Percentiles rank a stretch among this genome's conserved stretches.
Conservation (phyloP, 345 rosid species). For the Sisymbrium irio region DNA sequence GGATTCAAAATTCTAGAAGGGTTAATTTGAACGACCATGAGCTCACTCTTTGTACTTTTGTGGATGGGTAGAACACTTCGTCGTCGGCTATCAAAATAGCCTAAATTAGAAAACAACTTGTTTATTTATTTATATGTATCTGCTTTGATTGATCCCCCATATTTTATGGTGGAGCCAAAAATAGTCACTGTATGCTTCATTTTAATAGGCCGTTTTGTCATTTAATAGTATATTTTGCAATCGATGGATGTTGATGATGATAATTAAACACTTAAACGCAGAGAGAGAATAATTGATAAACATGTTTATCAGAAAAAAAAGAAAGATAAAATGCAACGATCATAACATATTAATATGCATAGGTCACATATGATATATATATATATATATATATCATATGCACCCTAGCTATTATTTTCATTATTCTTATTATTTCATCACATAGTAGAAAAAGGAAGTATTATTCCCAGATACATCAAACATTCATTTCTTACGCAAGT, state of each 20-base stretch:
- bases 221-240: not conserved
- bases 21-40: not conserved
- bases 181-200: not conserved
- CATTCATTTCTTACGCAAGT: constrained; percentile 24
- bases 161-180: not conserved
- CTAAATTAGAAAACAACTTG: not conserved
- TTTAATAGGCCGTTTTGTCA: not conserved
- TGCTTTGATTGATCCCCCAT: not conserved
- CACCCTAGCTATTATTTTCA: not conserved
- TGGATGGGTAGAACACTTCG: not conserved
- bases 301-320: too few species aligned
- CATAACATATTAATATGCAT: too few species aligned
- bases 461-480: not conserved
- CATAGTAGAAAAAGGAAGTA: not conserved
- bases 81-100: not conserved
- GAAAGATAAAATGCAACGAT: not conserved
- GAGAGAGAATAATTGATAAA: too few species aligned
- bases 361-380: too few species aligned
- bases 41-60: not conserved
- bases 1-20: not conserved
- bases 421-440: not conserved
- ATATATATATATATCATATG: not conserved
- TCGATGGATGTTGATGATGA: not conserved
- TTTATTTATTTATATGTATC: not conserved
- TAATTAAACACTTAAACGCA: too few species aligned